A percentile compares a stretch with the other conserved stretches of the same genome.
Evolutionary conservation across 768 basidiomycete genomes (phyloP).

Genomic region (Boletellus sp.): DNA sequence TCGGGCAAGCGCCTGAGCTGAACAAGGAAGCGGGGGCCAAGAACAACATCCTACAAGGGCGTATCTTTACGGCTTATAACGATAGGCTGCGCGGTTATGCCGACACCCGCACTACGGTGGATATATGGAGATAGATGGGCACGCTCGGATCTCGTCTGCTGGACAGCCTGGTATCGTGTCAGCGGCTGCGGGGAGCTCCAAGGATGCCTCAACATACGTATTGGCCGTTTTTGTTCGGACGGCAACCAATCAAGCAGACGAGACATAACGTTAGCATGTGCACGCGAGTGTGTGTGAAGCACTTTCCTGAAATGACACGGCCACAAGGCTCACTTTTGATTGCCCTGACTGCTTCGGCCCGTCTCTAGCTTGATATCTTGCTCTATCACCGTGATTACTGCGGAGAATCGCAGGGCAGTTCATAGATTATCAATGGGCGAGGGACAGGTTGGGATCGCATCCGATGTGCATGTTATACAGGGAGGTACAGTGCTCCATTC

Average conservation of each 20-base stretch:
- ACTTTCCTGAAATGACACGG: not conserved
- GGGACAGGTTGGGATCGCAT: too few relatives aligned
- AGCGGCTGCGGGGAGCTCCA: not conserved
- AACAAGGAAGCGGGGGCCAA: slow-evolving; percentile 3
- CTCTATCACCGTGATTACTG: not conserved
- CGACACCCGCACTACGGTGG: slow-evolving; percentile 3
- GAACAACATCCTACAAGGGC: not conserved
- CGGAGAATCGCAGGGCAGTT: too few relatives aligned
- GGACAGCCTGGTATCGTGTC: not conserved
- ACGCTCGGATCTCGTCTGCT: not conserved
- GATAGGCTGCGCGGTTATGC: not conserved
- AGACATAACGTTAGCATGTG: too few relatives aligned
- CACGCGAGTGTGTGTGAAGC: not conserved
- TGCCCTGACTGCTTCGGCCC: not conserved
- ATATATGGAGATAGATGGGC: not conserved
- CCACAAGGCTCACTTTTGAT: slow-evolving; percentile 6
- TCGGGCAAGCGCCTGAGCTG: not conserved
- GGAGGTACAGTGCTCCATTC: too few relatives aligned
- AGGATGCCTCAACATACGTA: not conserved
- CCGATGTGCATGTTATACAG: too few relatives aligned
- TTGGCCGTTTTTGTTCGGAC: too few relatives aligned
- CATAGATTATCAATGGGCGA: too few relatives aligned
- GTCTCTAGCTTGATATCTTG: not conserved
- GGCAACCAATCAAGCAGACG: too few relatives aligned
- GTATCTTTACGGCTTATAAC: slow-evolving; percentile 11